phyloP scores from a whole-genome alignment of 352 stramenopile genomes.

The Globisporangium paroecandrum region DNA sequence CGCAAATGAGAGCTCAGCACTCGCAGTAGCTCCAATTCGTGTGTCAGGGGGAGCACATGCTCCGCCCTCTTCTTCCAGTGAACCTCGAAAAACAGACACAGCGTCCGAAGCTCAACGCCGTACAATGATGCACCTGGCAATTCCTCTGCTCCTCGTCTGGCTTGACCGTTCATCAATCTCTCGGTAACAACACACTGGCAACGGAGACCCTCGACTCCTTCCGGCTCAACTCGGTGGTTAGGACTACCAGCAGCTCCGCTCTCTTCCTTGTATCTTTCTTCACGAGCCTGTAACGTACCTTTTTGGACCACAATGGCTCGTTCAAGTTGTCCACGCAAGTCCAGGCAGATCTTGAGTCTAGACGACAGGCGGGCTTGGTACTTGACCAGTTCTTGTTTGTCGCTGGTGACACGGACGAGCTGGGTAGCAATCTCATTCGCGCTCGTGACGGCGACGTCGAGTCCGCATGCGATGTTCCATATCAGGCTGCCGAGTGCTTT shows the following conservation, averaged over 20 bases:
- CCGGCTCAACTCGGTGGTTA: slow-evolving; percentile 4
- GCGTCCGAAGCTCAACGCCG: slow-evolving; percentile 43
- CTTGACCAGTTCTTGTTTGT: neutral
- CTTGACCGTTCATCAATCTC: slow-evolving; percentile 30
- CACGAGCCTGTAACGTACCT: slow-evolving; percentile 12
- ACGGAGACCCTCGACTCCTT: slow-evolving; percentile 32
- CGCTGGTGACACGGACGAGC: neutral
- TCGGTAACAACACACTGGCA: slow-evolving; percentile 31
- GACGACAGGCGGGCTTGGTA: slow-evolving; percentile 20
- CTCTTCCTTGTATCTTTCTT: neutral
- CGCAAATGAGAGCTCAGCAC: slow-evolving; percentile 41
- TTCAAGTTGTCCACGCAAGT: slow-evolving; percentile 40
- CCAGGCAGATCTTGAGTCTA: slow-evolving; percentile 43
- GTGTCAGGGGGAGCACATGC: slow-evolving; percentile 26
- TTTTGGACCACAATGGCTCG: slow-evolving; percentile 32
- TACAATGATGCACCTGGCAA: slow-evolving; percentile 39
- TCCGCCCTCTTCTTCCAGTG: slow-evolving; percentile 34
- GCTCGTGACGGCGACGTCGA: slow-evolving; percentile 40
- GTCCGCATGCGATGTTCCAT: slow-evolving; percentile 48
- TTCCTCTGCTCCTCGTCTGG: slow-evolving; percentile 29
- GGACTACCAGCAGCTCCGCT: neutral
- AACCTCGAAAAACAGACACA: slow-evolving; percentile 49
- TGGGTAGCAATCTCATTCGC: slow-evolving; percentile 16
- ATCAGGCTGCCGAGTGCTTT: slow-evolving; percentile 29
- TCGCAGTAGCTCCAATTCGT: slow-evolving; percentile 51